phyloP scores from a whole-genome alignment of 2,329 filamentous ascomycete genomes.

The Pyrenophora seminiperda region DNA sequence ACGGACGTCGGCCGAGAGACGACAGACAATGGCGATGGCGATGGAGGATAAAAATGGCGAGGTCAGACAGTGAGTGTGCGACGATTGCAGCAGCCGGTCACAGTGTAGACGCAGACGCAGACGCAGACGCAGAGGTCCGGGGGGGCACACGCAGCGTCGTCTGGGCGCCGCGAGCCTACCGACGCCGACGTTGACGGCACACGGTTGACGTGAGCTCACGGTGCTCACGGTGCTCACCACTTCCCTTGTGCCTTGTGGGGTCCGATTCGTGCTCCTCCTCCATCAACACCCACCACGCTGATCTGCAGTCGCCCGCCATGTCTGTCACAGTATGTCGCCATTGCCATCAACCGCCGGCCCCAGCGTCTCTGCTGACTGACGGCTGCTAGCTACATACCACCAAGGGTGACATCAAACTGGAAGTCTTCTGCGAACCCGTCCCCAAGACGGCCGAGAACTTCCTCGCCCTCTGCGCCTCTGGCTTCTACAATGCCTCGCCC shows the following conservation, averaged over 20 bases:
- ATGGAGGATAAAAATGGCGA: constrained; percentile 4
- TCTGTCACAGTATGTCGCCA: constrained; percentile 52
- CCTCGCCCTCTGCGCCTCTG: constrained; percentile 80
- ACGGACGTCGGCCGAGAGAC: too few relatives aligned
- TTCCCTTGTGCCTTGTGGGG: neutral
- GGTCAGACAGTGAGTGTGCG: constrained; percentile 6
- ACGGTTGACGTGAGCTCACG: constrained; percentile 10
- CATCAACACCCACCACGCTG: constrained; percentile 16
- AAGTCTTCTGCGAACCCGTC: constrained; percentile 93
- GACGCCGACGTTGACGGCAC: too few relatives aligned
- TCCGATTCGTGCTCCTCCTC: constrained; percentile 7
- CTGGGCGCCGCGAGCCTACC: constrained; percentile 14
- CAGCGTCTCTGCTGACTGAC: neutral
- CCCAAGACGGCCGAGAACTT: constrained; percentile 95
- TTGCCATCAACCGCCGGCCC: neutral
- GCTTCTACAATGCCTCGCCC: constrained; percentile 74
- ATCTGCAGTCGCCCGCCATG: constrained; percentile 43
- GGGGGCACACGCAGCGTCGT: constrained; percentile 11
- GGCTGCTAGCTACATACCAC: constrained; percentile 73
- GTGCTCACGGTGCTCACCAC: neutral
- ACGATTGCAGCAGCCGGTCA: constrained; percentile 13
- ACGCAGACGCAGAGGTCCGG: neutral
- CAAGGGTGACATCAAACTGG: constrained; percentile 88
- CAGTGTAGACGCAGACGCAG: constrained; percentile 4
- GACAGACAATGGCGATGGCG: neutral